Base-by-base conservation (phyloP, 202 grass and related monocot genomes). In the Tripidium arundinaceum region DNA sequence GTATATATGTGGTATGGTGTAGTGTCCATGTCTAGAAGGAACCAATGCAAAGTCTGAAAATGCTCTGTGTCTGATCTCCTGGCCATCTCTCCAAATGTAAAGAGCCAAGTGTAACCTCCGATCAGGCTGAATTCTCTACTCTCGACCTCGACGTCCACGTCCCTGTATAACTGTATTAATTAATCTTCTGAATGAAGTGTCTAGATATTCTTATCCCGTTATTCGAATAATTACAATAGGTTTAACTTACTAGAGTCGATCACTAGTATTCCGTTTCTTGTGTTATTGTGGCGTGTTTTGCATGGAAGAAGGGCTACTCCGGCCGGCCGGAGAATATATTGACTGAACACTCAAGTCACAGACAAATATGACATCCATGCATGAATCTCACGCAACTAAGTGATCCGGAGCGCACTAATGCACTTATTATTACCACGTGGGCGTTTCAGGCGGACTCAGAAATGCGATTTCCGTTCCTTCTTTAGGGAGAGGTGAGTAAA, bases 21-120 rank as follows among this genome's bases (percentile, higher is more conserved):
- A 29, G 0, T 72, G 60, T 78, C 59, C 67, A 58, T 83, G 80
- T 62, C 75, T 74, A 79, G 75, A 83, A 87, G 26, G 22, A 68
- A 16, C 74, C 0, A 54, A 55, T 22, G n/a, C 6, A n/a, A 77
- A 12, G 49, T 25, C 26, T 28, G 28, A 50, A 78, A 43, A 60
- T 15, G 45, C 19, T n/a, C 18, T 22, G 11, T 52, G 4, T 46
- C 27, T n/a, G 7, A 43, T 19, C n/a, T n/a, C n/a, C n/a, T n/a
- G n/a, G 52, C 52, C 19, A 55, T 5, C 4, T 72, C 65, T 77
- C 66, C 67, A 67, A 38, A 83, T 28, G 67, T 34, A 75, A 83
- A 8, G 62, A 60, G n/a, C 1, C 34, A 62, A 16, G 34, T 58
- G 50, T 75, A 55, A 33, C 19, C 11, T 55, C 46, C 8, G 7